Percentiles rank a stretch among this genome's conserved stretches.
Evolutionary conservation across 1,139 yeast species (phyloP).

Genomic region (Protomyces macrosporus): DNA sequence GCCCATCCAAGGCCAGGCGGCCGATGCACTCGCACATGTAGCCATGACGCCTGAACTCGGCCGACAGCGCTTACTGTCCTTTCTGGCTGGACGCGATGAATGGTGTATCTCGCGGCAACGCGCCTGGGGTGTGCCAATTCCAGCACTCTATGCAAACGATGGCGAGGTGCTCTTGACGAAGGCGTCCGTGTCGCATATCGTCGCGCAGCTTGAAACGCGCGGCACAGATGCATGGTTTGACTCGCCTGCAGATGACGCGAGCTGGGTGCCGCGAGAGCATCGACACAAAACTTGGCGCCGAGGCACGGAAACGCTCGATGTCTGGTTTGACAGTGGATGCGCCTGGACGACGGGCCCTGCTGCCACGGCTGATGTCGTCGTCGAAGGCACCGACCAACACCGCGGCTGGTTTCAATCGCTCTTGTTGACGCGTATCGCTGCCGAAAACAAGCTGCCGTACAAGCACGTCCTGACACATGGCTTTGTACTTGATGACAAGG

Average conservation of each 20-base stretch:
- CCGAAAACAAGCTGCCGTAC: constrained; percentile 54
- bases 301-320: constrained; percentile 93
- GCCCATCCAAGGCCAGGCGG: constrained; percentile 59
- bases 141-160: constrained; percentile 62
- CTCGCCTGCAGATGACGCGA: constrained; percentile 42
- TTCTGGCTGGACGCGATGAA: constrained; percentile 72
- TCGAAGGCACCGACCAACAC: constrained; percentile 96
- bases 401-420: constrained; percentile 99
- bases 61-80: constrained; percentile 60
- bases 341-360: constrained; percentile 68
- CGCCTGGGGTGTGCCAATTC: constrained; percentile 98
- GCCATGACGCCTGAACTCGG: constrained; percentile 72
- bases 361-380: constrained; percentile 65
- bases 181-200: constrained; percentile 51
- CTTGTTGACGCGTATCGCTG: constrained; percentile 66
- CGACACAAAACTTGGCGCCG: constrained; percentile 45
- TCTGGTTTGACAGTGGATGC: constrained; percentile 97
- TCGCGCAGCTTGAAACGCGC: constrained; percentile 47
- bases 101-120: constrained; percentile 98
- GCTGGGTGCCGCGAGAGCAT: constrained; percentile 54
- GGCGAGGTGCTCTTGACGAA: constrained; percentile 55
- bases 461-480: constrained; percentile 83
- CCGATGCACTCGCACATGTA: constrained; percentile 56
- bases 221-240: constrained; percentile 80
- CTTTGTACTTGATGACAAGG: constrained; percentile 77